Conservation (phyloP, 805 yeast genomes). For the Grigorovia humatica region DNA sequence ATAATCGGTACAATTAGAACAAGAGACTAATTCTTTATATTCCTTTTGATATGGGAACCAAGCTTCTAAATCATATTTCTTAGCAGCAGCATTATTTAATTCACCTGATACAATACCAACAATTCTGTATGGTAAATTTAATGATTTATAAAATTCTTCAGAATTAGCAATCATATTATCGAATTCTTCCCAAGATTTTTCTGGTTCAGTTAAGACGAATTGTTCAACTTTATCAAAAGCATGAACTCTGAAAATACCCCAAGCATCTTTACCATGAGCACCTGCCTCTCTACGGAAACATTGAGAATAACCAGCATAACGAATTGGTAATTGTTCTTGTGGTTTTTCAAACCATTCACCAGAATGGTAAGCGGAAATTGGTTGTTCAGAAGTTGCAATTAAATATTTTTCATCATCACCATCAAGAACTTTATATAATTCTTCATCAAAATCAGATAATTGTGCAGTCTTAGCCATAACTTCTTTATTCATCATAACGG, state of each 20-base stretch:
- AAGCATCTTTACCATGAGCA: conserved; percentile 97
- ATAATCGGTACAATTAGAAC: conserved; percentile 98
- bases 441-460: conserved; percentile 95
- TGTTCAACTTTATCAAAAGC: conserved; percentile 98
- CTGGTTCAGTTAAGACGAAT: conserved; percentile 92
- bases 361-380: conserved; percentile 94
- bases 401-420: conserved; percentile 97
- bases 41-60: conserved; percentile 99
- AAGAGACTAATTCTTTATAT: conserved; percentile 94
- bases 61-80: conserved; percentile 97
- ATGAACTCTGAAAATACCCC: conserved; percentile 99
- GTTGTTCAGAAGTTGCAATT: conserved; percentile 98
- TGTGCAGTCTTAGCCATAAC: conserved; percentile 99
- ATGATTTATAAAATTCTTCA: conserved; percentile 86
- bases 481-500: conserved; percentile 99
- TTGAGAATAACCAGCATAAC: conserved; percentile 96
- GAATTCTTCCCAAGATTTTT: conserved; percentile 94
- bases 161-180: conserved; percentile 87
- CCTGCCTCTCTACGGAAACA: conserved; percentile 99
- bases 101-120: conserved; percentile 98
- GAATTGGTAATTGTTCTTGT: conserved; percentile 87
- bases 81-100: conserved; percentile 97
- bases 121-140: conserved; percentile 90
- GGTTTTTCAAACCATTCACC: conserved; percentile 98
- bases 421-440: conserved; percentile 89